Conservation (phyloP, 176 grass and related monocot species). For the Paspalum notatum region DNA sequence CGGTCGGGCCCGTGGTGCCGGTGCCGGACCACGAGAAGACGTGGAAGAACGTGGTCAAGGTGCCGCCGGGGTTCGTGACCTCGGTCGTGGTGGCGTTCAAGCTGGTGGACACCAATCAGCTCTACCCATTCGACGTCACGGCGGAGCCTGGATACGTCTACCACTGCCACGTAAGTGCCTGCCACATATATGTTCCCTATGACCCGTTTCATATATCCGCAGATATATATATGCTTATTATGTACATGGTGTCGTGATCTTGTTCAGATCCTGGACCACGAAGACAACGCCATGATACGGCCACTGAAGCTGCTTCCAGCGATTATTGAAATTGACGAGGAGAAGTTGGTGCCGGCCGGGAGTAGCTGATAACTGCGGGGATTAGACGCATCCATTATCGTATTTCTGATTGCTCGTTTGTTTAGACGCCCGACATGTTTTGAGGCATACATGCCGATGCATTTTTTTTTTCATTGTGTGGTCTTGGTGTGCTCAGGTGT, state of each 20-base stretch:
- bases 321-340: constrained; percentile 14
- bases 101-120: constrained; percentile 40
- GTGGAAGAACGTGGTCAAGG: constrained; percentile 86
- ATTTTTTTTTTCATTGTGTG: too few relatives aligned
- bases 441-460: too few relatives aligned
- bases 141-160: constrained; percentile 78
- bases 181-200: neutral
- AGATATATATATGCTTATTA: neutral
- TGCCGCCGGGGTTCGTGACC: constrained; percentile 50
- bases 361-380: neutral
- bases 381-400: too few relatives aligned
- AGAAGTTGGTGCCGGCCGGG: too few relatives aligned
- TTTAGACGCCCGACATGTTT: too few relatives aligned
- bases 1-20: constrained; percentile 20
- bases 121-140: constrained; percentile 57
- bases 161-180: constrained; percentile 70
- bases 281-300: constrained; percentile 88
- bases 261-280: constrained; percentile 77
- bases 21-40: constrained; percentile 58
- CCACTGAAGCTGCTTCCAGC: constrained; percentile 56
- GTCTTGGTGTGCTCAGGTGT: too few relatives aligned
- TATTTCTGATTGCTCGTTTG: too few relatives aligned
- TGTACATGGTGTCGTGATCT: neutral
- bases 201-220: neutral
- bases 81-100: constrained; percentile 58